These are phyloP conservation scores for Actinomortierella ambigua DNA, from an alignment of 371 early-diverging fungal species.

Conservation along the genomic window DNA sequence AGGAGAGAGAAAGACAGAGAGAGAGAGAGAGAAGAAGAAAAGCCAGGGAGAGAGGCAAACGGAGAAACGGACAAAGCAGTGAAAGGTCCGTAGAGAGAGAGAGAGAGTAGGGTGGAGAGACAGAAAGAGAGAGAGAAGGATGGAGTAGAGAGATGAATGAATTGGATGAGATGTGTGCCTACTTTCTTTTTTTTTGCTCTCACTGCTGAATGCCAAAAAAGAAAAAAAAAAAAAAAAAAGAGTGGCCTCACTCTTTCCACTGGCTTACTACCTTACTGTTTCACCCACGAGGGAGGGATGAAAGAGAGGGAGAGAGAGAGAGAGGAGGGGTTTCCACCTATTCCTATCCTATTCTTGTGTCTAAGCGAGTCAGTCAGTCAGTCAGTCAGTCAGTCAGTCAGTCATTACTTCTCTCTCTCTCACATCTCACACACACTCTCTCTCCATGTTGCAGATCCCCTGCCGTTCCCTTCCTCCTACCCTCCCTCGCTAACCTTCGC, in stretches of 20 bases:
- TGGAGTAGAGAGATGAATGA: neutral
- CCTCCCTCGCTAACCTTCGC: too few relatives aligned
- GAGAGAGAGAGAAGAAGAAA: neutral
- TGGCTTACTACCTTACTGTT: neutral
- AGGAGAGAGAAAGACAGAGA: neutral
- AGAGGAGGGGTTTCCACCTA: too few relatives aligned
- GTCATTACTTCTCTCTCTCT: too few relatives aligned
- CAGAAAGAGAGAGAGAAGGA: neutral
- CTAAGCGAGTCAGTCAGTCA: too few relatives aligned
- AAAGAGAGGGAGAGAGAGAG: neutral
- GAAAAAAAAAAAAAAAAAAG: neutral
- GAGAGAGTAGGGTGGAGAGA: neutral
- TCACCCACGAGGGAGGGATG: neutral
- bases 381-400: too few relatives aligned
- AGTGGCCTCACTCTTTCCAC: neutral
- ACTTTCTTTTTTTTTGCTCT: neutral
- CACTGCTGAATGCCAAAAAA: neutral
- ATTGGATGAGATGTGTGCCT: neutral
- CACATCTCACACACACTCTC: too few relatives aligned
- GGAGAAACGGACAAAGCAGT: neutral
- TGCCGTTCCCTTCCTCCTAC: too few relatives aligned
- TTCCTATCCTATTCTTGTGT: too few relatives aligned
- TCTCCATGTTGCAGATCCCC: too few relatives aligned
- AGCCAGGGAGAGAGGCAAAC: conserved; percentile 1
- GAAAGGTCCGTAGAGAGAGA: conserved; percentile 2